phyloP scores from a whole-genome alignment of 352 stramenopile genomes.

The Phytophthora pini region DNA sequence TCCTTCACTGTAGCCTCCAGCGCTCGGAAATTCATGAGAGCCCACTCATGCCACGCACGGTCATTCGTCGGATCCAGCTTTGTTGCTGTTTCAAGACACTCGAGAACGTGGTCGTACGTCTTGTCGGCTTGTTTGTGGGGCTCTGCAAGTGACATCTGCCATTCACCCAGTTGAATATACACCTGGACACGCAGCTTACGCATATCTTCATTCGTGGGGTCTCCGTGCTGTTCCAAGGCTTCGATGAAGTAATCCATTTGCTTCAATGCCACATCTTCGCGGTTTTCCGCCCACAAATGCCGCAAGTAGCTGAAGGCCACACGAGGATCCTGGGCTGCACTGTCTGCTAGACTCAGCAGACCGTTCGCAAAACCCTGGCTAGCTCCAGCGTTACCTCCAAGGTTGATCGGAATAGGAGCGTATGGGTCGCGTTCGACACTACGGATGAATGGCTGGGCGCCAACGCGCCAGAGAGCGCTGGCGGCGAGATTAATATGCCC shows the following conservation, averaged over 20 bases:
- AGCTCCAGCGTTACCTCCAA: slow-evolving; percentile 55
- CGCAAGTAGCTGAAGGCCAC: slow-evolving; percentile 85
- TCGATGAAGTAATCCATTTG: slow-evolving; percentile 89
- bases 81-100: slow-evolving; percentile 84
- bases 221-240: slow-evolving; percentile 70
- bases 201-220: slow-evolving; percentile 74
- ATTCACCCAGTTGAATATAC: slow-evolving; percentile 88
- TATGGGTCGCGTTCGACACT: slow-evolving; percentile 78
- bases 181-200: slow-evolving; percentile 82
- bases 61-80: slow-evolving; percentile 93
- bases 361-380: slow-evolving; percentile 63
- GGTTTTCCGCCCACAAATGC: slow-evolving; percentile 84
- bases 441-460: slow-evolving; percentile 79
- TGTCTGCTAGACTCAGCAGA: slow-evolving; percentile 64
- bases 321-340: slow-evolving; percentile 71
- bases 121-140: slow-evolving; percentile 75
- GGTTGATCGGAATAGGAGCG: slow-evolving; percentile 72
- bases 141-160: slow-evolving; percentile 82
- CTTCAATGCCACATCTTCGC: slow-evolving; percentile 82
- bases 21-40: slow-evolving; percentile 96
- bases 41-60: slow-evolving; percentile 98
- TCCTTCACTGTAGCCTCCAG: slow-evolving; percentile 73
- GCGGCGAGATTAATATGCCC: slow-evolving; percentile 88
- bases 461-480: slow-evolving; percentile 83
- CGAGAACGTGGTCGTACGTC: slow-evolving; percentile 78